Percentiles rank a stretch among this genome's conserved stretches.
These are phyloP conservation scores for Castanopsis chinensis DNA, from an alignment of 306 rosid genomes.

Conservation along the genomic window DNA sequence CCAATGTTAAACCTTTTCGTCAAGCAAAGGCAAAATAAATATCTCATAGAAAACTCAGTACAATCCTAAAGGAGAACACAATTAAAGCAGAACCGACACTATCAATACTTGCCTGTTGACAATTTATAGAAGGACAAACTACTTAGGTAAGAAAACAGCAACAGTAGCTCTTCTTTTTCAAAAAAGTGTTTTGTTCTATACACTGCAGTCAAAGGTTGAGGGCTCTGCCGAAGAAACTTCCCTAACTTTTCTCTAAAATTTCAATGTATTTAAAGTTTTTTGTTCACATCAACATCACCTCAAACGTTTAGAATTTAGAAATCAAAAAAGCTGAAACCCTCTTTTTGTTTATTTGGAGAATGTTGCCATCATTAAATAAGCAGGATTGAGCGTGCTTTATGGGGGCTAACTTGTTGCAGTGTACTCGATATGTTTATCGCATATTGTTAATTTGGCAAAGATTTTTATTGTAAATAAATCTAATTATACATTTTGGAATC, in stretches of 20 bases:
- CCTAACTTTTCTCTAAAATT: slow-evolving; percentile 8
- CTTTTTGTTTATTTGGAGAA: neutral
- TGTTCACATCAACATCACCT: neutral
- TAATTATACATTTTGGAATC: too few species aligned
- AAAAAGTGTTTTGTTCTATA: slow-evolving; percentile 20
- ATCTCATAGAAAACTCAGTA: slow-evolving; percentile 28
- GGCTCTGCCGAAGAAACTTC: slow-evolving; percentile 34
- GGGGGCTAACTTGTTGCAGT: neutral
- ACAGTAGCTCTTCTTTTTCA: slow-evolving; percentile 2
- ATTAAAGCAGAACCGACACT: slow-evolving; percentile 46
- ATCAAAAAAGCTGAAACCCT: neutral
- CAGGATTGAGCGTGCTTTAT: too few species aligned
- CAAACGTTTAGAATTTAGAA: neutral
- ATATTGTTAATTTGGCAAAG: too few species aligned
- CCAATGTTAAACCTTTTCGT: slow-evolving; percentile 7
- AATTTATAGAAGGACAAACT: slow-evolving; percentile 18
- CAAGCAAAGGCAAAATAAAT: neutral
- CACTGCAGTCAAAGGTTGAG: slow-evolving; percentile 53
- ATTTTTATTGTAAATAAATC: too few species aligned
- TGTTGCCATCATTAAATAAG: neutral
- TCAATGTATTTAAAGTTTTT: neutral
- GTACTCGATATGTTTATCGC: too few species aligned
- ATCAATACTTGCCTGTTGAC: slow-evolving; percentile 49
- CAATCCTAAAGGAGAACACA: slow-evolving; percentile 18
- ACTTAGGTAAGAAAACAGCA: slow-evolving; percentile 31